A percentile compares a stretch with the other conserved stretches of the same genome.
These are phyloP conservation scores for Globisporangium okanoganense DNA, from an alignment of 352 stramenopile species.

Conservation along the genomic window DNA sequence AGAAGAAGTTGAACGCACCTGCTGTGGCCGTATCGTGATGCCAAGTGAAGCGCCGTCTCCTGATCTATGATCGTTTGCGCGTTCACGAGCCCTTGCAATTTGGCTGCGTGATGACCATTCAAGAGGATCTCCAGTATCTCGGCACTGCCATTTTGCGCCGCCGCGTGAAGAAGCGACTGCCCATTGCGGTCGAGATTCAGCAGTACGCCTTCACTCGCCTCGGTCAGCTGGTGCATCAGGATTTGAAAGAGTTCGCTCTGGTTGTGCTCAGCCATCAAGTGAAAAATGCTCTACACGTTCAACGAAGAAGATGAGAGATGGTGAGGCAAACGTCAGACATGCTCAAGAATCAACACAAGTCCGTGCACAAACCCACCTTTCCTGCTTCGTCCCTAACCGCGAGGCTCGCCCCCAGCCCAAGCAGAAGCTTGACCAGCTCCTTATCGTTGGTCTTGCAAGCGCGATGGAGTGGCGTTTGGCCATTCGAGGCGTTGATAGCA, in stretches of 20 bases:
- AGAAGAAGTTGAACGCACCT: constrained; percentile 38
- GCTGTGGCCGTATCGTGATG: constrained; percentile 35
- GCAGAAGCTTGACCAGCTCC: constrained; percentile 35
- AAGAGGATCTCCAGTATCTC: constrained; percentile 28
- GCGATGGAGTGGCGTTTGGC: constrained; percentile 52
- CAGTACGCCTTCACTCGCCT: constrained; percentile 21
- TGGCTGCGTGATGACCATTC: constrained; percentile 3
- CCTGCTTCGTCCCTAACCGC: constrained; percentile 27
- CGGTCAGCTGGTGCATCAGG: constrained; percentile 20
- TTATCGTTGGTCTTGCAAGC: constrained; percentile 44
- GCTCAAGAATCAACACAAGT: neutral
- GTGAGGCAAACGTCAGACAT: neutral
- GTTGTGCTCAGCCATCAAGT: constrained; percentile 37
- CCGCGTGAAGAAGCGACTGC: constrained; percentile 45
- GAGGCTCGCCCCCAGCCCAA: constrained; percentile 33
- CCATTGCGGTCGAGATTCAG: constrained; percentile 31
- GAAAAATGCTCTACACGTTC: constrained; percentile 32
- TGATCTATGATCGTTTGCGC: constrained; percentile 30
- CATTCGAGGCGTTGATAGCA: constrained; percentile 32
- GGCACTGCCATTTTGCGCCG: constrained; percentile 33
- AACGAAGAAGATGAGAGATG: neutral
- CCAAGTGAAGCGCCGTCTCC: constrained; percentile 48
- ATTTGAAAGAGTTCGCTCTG: constrained; percentile 40
- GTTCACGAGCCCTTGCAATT: constrained; percentile 26
- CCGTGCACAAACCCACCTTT: constrained; percentile 19